Percentiles rank a stretch among this genome's conserved stretches.
Conservation (phyloP, 2,329 filamentous ascomycete species). For the Ustilaginoidea virens region DNA sequence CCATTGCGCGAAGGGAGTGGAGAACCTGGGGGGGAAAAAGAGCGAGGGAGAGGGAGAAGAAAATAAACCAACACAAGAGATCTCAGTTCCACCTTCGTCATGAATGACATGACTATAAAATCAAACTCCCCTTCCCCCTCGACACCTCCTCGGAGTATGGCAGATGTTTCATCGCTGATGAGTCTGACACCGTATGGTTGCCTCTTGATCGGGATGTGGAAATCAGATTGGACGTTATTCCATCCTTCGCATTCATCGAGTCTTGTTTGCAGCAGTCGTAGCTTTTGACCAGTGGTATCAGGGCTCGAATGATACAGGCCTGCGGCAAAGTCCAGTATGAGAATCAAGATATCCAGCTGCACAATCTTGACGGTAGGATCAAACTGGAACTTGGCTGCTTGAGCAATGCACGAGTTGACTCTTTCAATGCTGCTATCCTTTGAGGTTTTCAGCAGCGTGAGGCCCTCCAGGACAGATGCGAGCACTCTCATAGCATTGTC, state of each 20-base stretch:
- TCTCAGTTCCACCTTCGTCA: slow-evolving; percentile 43
- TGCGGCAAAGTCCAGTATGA: slow-evolving; percentile 56
- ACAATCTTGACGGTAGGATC: slow-evolving; percentile 46
- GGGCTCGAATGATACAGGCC: slow-evolving; percentile 48
- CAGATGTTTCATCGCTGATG: slow-evolving; percentile 41
- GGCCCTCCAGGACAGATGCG: slow-evolving; percentile 51
- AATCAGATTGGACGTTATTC: slow-evolving; percentile 29
- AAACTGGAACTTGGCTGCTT: slow-evolving; percentile 55
- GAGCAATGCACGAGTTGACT: slow-evolving; percentile 59
- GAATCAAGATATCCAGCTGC: slow-evolving; percentile 49
- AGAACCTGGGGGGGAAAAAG: not conserved
- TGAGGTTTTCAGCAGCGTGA: slow-evolving; percentile 49
- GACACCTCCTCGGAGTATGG: slow-evolving; percentile 32
- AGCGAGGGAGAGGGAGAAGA: not conserved
- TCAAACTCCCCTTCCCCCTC: slow-evolving; percentile 29
- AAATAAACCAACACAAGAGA: slow-evolving; percentile 33
- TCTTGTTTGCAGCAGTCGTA: slow-evolving; percentile 43
- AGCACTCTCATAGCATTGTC: slow-evolving; percentile 51
- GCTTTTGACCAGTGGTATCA: slow-evolving; percentile 40
- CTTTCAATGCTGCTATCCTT: slow-evolving; percentile 52
- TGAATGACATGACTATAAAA: slow-evolving; percentile 42
- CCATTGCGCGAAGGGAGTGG: too few species aligned
- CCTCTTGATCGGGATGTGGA: slow-evolving; percentile 40
- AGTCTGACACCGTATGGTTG: slow-evolving; percentile 29
- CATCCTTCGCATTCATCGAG: slow-evolving; percentile 42